Evolutionary conservation across 257 asterid genomes (phyloP).

Genomic region (Solanum chiquidenum): DNA sequence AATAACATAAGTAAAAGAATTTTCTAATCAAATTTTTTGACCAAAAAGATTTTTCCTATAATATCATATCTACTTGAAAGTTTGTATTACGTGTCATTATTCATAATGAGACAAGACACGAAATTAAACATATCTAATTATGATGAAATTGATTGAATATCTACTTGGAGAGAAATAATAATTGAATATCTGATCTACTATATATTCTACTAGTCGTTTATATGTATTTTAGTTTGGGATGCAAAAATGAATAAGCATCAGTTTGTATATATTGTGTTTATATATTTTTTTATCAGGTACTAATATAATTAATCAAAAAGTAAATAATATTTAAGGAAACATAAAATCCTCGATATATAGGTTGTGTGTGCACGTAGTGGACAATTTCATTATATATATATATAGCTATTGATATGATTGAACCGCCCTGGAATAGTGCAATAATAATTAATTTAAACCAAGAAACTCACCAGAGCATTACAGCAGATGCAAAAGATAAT

Average conservation of each 20-base stretch:
- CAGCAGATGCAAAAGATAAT: conserved; percentile 47
- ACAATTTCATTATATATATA: background rate
- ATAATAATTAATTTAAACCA: background rate
- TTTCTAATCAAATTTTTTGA: no score
- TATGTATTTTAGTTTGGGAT: background rate
- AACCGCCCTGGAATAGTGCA: background rate
- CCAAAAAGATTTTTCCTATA: no score
- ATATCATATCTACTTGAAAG: background rate
- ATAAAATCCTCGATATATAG: background rate
- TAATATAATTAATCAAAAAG: no score
- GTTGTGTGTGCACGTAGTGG: background rate
- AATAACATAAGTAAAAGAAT: no score
- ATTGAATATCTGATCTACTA: background rate
- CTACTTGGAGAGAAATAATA: no score
- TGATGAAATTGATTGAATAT: no score
- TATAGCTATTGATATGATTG: no score
- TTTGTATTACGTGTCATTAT: background rate
- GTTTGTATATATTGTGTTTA: no score
- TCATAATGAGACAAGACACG: background rate
- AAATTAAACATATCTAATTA: no score
- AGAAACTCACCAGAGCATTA: conserved; percentile 46
- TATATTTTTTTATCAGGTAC: no score
- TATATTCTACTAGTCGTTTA: no score
- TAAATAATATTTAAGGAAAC: no score
- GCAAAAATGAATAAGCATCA: background rate